phyloP scores from a whole-genome alignment of 169 alveolate species.

The Plasmodium chabaudi region DNA sequence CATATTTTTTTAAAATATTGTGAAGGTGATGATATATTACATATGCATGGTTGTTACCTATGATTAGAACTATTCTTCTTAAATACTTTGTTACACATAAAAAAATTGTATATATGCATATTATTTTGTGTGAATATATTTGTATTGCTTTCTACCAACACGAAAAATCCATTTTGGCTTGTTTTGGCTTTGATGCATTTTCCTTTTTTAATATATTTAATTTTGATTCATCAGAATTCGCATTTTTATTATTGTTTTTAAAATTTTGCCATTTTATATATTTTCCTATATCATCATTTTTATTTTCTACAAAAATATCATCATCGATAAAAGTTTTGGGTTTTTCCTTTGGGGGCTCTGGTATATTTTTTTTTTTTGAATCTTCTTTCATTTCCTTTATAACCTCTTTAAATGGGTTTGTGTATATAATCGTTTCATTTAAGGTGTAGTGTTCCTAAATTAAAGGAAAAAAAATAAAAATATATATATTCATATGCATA shows the following conservation, averaged over 20 bases:
- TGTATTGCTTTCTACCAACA: constrained; percentile 15
- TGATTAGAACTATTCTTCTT: no score
- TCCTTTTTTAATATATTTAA: constrained; percentile 31
- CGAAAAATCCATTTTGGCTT: constrained; percentile 57
- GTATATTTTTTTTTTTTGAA: constrained; percentile 24
- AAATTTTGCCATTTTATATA: constrained; percentile 63
- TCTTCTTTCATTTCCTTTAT: constrained; percentile 60
- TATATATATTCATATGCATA: constrained; percentile 1
- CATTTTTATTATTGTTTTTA: constrained; percentile 8
- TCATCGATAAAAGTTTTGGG: constrained; percentile 55
- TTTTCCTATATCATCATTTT: constrained; percentile 64
- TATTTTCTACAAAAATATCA: constrained; percentile 38
- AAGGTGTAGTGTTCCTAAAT: constrained; percentile 18
- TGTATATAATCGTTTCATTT: constrained; percentile 53
- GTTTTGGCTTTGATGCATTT: constrained; percentile 35
- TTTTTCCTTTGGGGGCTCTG: constrained; percentile 11
- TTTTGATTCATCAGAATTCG: constrained; percentile 23
- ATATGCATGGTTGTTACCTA: no score
- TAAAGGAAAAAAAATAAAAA: background rate
- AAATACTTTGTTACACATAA: no score
- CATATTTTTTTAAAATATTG: no score
- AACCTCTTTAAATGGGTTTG: constrained; percentile 74
- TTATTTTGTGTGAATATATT: no score
- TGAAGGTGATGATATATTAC: no score
- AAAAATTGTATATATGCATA: no score